phyloP scores from a whole-genome alignment of 1,284 basidiomycete species.

The Naganishia sp. region DNA sequence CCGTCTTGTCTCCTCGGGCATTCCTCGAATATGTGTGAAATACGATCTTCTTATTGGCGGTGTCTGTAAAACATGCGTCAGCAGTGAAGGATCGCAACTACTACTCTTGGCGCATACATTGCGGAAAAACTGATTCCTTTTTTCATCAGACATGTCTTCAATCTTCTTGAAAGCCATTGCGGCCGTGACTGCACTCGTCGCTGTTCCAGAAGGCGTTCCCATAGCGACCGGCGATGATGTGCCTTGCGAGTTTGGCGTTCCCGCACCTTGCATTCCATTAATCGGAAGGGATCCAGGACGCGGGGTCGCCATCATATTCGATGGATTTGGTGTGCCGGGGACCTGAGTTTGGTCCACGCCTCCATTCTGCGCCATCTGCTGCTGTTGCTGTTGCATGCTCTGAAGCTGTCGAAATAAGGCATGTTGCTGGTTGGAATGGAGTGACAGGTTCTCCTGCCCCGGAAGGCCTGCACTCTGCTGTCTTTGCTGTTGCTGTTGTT shows the following conservation, averaged over 20 bases:
- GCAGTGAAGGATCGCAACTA: no score
- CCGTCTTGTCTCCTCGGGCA: slow-evolving; percentile 33
- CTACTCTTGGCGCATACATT: slow-evolving; percentile 35
- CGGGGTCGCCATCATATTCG: slow-evolving; percentile 1
- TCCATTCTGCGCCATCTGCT: slow-evolving; percentile 21
- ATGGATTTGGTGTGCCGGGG: background rate
- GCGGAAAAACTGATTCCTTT: slow-evolving; percentile 41
- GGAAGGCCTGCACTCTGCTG: slow-evolving; percentile 14
- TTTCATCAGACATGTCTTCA: slow-evolving; percentile 40
- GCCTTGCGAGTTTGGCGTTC: slow-evolving; percentile 22
- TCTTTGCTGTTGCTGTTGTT: slow-evolving; percentile 29
- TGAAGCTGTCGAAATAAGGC: slow-evolving; percentile 30
- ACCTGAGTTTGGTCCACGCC: slow-evolving; percentile 8
- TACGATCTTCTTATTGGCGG: slow-evolving; percentile 41
- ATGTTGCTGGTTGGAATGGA: slow-evolving; percentile 27
- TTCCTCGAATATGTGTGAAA: slow-evolving; percentile 34
- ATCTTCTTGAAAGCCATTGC: slow-evolving; percentile 39
- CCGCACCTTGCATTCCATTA: slow-evolving; percentile 8
- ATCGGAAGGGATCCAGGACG: slow-evolving; percentile 5
- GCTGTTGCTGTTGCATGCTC: slow-evolving; percentile 33
- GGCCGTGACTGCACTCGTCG: slow-evolving; percentile 18
- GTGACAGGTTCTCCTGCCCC: slow-evolving; percentile 12
- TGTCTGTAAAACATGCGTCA: slow-evolving; percentile 32
- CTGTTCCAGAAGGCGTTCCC: slow-evolving; percentile 16
- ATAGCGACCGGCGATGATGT: slow-evolving; percentile 23